Percentiles rank a stretch among this genome's conserved stretches.
These are phyloP conservation scores for Aspergillus terreus DNA, from an alignment of 2,329 filamentous ascomycete genomes.

Conservation along the genomic window DNA sequence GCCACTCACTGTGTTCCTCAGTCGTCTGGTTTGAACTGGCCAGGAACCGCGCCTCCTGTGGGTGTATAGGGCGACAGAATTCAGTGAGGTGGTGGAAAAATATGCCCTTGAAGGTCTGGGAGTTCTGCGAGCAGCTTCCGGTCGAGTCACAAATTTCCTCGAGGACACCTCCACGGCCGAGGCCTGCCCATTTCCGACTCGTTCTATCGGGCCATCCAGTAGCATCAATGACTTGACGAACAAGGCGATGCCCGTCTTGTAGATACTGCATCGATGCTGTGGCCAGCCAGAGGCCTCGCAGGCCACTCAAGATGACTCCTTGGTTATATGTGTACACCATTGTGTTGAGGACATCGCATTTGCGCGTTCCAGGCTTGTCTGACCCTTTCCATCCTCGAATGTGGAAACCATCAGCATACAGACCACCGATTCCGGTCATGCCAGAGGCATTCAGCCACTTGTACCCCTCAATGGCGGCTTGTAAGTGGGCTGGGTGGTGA, in stretches of 20 bases:
- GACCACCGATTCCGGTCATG: constrained; percentile 72
- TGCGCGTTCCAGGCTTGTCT: constrained; percentile 59
- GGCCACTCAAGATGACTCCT: constrained; percentile 79
- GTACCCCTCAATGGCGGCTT: constrained; percentile 73
- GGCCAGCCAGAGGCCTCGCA: constrained; percentile 73
- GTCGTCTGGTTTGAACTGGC: constrained; percentile 21
- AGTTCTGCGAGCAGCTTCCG: constrained; percentile 74
- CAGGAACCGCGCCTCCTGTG: constrained; percentile 46
- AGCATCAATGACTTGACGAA: constrained; percentile 69
- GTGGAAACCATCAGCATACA: constrained; percentile 88
- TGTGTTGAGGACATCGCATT: constrained; percentile 76
- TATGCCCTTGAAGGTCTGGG: constrained; percentile 89
- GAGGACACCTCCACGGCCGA: constrained; percentile 75
- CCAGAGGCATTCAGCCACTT: constrained; percentile 73
- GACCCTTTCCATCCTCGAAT: constrained; percentile 62
- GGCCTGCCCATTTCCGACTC: constrained; percentile 61
- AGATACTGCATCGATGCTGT: constrained; percentile 71
- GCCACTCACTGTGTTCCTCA: constrained; percentile 41
- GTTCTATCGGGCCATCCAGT: constrained; percentile 64
- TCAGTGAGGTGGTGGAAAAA: constrained; percentile 83
- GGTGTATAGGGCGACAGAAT: constrained; percentile 68
- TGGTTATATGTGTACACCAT: constrained; percentile 98
- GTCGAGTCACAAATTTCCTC: constrained; percentile 78
- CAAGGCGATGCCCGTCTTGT: constrained; percentile 72
- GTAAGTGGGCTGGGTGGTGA: constrained; percentile 63